These are phyloP conservation scores for Alternaria gansuensis DNA, from an alignment of 2,329 filamentous ascomycete genomes.

Conservation along the genomic window DNA sequence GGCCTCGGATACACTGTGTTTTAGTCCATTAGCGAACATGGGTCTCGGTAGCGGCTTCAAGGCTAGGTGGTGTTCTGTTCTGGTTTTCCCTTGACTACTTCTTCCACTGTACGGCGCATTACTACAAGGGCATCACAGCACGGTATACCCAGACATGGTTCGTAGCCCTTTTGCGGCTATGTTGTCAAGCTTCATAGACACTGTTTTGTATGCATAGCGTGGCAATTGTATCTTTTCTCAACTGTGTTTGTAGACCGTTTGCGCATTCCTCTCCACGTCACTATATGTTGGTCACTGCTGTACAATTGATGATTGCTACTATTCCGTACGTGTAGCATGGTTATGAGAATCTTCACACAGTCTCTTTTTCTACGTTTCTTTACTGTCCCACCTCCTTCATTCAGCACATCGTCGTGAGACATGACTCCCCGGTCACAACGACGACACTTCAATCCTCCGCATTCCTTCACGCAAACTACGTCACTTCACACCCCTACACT, in stretches of 20 bases:
- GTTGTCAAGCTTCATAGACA: conserved; percentile 9
- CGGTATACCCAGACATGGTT: conserved; percentile 26
- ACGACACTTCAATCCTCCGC: not conserved
- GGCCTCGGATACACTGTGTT: not conserved
- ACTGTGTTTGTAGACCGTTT: not conserved
- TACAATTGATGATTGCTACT: not conserved
- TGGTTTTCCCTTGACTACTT: conserved; percentile 1
- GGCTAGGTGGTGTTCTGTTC: not conserved
- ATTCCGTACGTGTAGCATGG: not conserved
- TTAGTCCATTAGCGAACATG: not conserved
- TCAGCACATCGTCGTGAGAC: not conserved
- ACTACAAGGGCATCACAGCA: conserved; percentile 20
- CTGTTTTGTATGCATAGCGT: conserved; percentile 12
- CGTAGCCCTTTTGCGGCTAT: conserved; percentile 2
- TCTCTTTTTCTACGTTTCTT: not conserved
- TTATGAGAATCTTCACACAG: not conserved
- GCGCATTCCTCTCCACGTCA: not conserved
- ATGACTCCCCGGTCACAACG: not conserved
- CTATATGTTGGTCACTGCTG: not conserved
- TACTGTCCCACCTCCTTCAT: not conserved
- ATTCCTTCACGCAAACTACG: not conserved
- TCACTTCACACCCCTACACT: not conserved
- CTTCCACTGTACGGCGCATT: conserved; percentile 15
- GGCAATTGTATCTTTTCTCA: conserved; percentile 1
- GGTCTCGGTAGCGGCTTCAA: not conserved